Conservation (phyloP, 495 filamentous ascomycete genomes). For the Podospora didyma region DNA sequence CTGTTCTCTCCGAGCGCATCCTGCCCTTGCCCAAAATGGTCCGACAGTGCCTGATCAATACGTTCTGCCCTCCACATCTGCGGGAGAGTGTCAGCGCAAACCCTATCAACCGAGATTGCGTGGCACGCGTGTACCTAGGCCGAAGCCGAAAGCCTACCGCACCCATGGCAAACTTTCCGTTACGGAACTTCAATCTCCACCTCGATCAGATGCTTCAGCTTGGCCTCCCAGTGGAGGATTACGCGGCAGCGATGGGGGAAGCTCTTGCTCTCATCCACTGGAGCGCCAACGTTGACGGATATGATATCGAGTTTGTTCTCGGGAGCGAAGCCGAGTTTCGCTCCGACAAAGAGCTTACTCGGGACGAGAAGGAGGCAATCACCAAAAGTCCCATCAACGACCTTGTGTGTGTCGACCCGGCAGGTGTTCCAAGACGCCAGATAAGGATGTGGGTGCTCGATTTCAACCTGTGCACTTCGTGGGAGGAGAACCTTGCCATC, state of each 20-base stretch:
- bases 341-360: no score
- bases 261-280: conserved; percentile 12
- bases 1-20: conserved; percentile 10
- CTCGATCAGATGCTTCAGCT: conserved; percentile 13
- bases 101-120: conserved; percentile 5
- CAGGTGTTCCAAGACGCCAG: neutral
- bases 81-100: neutral
- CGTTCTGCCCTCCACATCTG: neutral
- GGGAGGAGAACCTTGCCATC: conserved; percentile 1
- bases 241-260: conserved; percentile 5
- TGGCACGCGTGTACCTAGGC: conserved; percentile 10
- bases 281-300: conserved; percentile 6
- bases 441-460: conserved; percentile 12
- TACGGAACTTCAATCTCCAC: conserved; percentile 13
- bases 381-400: no score
- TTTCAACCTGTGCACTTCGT: conserved; percentile 12
- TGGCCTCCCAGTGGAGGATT: neutral
- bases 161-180: conserved; percentile 6
- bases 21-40: conserved; percentile 3
- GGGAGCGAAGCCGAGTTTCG: neutral
- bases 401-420: no score
- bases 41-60: neutral
- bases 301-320: conserved; percentile 17
- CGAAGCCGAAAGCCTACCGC: neutral
- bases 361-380: no score